phyloP scores from a whole-genome alignment of 176 grass and related monocot species.

The Areca catechu region DNA sequence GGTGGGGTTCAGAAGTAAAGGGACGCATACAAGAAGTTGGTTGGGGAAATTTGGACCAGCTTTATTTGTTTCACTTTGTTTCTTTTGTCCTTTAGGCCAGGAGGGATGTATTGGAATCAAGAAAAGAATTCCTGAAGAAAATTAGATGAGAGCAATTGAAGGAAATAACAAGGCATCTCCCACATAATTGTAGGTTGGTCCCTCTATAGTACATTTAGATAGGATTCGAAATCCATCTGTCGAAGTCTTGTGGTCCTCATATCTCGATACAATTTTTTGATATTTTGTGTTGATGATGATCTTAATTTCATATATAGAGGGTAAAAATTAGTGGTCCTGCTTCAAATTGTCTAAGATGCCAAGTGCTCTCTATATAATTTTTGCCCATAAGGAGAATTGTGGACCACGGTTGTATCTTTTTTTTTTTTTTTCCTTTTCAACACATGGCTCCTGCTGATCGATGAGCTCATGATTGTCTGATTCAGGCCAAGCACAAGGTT shows the following conservation, averaged over 20 bases:
- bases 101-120: background rate
- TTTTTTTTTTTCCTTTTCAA: background rate
- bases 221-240: too few relatives aligned
- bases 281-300: too few relatives aligned
- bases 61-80: background rate
- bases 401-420: slow-evolving; percentile 17
- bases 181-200: too few relatives aligned
- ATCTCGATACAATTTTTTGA: too few relatives aligned
- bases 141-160: too few relatives aligned
- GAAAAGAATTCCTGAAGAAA: background rate
- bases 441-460: slow-evolving; percentile 22
- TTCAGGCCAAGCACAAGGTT: too few relatives aligned
- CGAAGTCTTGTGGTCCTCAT: too few relatives aligned
- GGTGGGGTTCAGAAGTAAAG: slow-evolving; percentile 9
- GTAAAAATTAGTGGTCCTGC: too few relatives aligned
- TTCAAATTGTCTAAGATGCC: background rate
- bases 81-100: slow-evolving; percentile 8
- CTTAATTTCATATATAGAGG: too few relatives aligned
- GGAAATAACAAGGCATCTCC: too few relatives aligned
- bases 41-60: background rate
- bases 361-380: background rate
- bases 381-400: slow-evolving; percentile 10
- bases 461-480: slow-evolving; percentile 17
- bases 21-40: slow-evolving; percentile 1
- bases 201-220: too few relatives aligned